phyloP scores from a whole-genome alignment of 306 rosid genomes.

The Prunus dulcis region DNA sequence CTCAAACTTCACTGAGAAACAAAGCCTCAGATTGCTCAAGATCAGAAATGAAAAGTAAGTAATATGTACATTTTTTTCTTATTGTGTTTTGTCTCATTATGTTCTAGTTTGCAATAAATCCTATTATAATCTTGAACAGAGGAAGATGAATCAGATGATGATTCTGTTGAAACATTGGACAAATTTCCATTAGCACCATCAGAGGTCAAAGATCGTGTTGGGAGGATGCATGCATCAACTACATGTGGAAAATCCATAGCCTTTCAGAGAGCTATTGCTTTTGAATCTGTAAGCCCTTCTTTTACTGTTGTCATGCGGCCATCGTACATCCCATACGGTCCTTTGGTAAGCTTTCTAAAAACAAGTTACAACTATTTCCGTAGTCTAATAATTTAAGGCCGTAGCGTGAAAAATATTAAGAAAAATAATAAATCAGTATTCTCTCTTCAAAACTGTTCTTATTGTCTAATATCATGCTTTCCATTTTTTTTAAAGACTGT shows the following conservation, averaged over 20 bases:
- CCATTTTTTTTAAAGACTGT: neutral
- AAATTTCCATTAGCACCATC: too few species aligned
- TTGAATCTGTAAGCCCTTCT: constrained; percentile 1
- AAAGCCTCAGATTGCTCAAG: neutral
- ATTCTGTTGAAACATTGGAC: too few species aligned
- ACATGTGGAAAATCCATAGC: neutral
- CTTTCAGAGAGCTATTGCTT: neutral
- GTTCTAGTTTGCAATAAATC: too few species aligned
- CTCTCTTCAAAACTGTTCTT: neutral
- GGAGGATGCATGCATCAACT: neutral
- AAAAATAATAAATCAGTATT: neutral
- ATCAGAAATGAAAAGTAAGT: neutral
- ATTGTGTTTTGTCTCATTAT: too few species aligned
- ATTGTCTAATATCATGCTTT: neutral
- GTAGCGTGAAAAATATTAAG: neutral
- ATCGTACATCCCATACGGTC: neutral
- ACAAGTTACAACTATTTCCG: too few species aligned
- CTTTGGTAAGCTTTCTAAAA: constrained; percentile 22
- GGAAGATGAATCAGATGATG: too few species aligned
- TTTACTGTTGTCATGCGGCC: neutral
- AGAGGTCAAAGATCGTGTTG: too few species aligned
- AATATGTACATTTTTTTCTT: neutral
- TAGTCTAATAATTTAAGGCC: too few species aligned
- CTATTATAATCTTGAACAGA: too few species aligned
- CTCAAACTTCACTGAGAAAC: neutral